Base-by-base conservation (phyloP, 306 rosid genomes). In the Glycine tomentella region DNA sequence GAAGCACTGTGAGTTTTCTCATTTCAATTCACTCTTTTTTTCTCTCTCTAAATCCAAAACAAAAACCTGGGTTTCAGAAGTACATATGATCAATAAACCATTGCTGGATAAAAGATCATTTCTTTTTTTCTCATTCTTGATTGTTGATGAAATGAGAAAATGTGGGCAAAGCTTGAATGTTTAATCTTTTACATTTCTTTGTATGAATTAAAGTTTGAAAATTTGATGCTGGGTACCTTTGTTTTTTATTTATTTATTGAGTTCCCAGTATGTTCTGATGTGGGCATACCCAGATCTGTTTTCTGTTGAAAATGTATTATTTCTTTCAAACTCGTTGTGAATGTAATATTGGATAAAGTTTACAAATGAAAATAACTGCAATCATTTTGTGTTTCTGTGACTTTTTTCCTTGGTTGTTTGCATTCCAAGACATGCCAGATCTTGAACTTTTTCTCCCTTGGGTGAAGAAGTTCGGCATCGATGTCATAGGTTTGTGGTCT, bases 1-100 rank as follows among this genome's bases (percentile, higher is more conserved):
- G 99, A 90, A 92, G 93, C 93, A 89, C 92, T 76, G 99, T 96
- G 75, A 93, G 94, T 77, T 20, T 70, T 15, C 63, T 25, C 63
- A 45, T 79, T 56, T 56, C 51, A 45, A 42, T 82, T 84, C 77
- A 13, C 72, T 51, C 3, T 14, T 42, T 38, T 11, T 13, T 74
- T 12, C 1, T 25, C 31, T 25, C 31, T 80, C 52, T 44, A 38
- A 53, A 25, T 20, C 17, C 59, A n/a, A 56, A n/a, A 15, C 63
- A 3, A 8, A 12, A 58, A 42, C 71, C 20, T 71, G 77, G 86
- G 72, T 80, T 64, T 75, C 55, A 56, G 34, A 59, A 7, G 12
- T 72, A 42, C 13, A 5, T 49, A n/a, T 64, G n/a, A 75, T 64
- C 34, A 20, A 7, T 63, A 20, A 15, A 68, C 6, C 46, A n/a